These are phyloP conservation scores for Murraya paniculata DNA, from an alignment of 345 rosid species.

Conservation along the genomic window DNA sequence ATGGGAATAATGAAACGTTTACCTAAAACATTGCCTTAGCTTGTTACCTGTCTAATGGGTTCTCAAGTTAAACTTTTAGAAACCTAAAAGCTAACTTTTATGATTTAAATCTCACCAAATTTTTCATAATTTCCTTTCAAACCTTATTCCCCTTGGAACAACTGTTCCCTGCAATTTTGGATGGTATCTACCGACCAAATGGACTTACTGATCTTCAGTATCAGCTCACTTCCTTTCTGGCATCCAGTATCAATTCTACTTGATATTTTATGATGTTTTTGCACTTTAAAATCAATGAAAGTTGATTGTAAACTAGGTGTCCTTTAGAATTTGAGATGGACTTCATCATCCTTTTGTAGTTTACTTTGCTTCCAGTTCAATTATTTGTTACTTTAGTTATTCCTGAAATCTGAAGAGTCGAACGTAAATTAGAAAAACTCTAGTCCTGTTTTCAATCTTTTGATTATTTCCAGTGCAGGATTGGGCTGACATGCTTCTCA, in stretches of 20 bases:
- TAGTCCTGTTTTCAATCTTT: slow-evolving; percentile 2
- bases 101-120: neutral
- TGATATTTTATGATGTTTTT: neutral
- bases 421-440: neutral
- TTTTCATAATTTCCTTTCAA: neutral
- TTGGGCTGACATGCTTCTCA: slow-evolving; percentile 98
- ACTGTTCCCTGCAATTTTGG: neutral
- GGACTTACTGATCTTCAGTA: neutral
- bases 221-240: neutral
- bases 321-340: neutral
- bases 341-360: neutral
- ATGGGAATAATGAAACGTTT: neutral
- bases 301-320: neutral
- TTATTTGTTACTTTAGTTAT: neutral
- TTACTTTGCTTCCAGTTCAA: neutral
- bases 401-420: neutral
- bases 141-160: neutral
- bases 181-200: neutral
- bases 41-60: neutral
- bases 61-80: neutral
- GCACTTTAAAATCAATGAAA: neutral
- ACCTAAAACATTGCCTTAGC: neutral
- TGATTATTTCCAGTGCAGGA: slow-evolving; percentile 80
- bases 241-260: neutral
- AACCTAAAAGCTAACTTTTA: neutral